Percentiles rank a stretch among this genome's conserved stretches.
Evolutionary conservation across 306 rosid species (phyloP).

Genomic region (Carpinus viminea): DNA sequence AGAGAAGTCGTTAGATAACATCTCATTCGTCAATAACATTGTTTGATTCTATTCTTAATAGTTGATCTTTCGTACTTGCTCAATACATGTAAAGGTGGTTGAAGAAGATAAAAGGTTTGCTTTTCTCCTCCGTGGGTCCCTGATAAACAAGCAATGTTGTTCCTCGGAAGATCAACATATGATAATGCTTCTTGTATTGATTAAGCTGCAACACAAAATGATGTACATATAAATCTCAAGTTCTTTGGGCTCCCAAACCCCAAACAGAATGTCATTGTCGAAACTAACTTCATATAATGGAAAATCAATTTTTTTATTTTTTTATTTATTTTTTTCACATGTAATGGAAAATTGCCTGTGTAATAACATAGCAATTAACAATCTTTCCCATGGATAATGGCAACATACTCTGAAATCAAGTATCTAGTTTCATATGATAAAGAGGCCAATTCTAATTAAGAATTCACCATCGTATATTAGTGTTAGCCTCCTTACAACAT

Average conservation of each 20-base stretch:
- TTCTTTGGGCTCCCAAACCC: no score
- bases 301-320: background rate
- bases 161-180: no score
- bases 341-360: background rate
- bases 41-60: background rate
- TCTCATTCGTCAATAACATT: background rate
- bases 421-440: slow-evolving; percentile 38
- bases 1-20: slow-evolving; percentile 4
- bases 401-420: slow-evolving; percentile 56
- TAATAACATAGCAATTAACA: background rate
- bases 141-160: no score
- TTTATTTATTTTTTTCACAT: background rate
- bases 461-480: slow-evolving; percentile 72
- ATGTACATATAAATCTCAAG: no score
- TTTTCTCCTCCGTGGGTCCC: no score
- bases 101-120: no score
- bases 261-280: no score
- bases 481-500: slow-evolving; percentile 28
- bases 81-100: no score
- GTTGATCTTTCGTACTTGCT: no score
- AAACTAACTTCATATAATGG: background rate
- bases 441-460: slow-evolving; percentile 52
- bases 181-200: no score
- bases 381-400: slow-evolving; percentile 67
- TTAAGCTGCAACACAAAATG: no score